Percentiles rank a stretch among this genome's conserved stretches.
phyloP scores from a whole-genome alignment of 2,329 filamentous ascomycete genomes.

The Cadophora gregata region DNA sequence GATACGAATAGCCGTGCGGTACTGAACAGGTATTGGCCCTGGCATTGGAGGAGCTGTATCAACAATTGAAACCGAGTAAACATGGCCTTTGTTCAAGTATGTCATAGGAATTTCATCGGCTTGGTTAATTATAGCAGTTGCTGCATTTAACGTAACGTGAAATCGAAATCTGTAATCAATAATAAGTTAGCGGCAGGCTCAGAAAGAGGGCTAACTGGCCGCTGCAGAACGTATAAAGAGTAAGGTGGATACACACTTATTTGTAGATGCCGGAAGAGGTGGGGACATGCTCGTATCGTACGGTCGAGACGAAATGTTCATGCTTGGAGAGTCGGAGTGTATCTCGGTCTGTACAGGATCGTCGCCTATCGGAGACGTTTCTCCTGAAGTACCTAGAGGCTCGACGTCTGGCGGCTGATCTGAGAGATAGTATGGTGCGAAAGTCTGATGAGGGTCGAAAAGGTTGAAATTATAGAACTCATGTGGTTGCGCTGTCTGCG shows the following conservation, averaged over 20 bases:
- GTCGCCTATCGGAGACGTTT: too few species aligned
- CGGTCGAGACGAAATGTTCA: too few species aligned
- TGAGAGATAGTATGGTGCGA: slow-evolving; percentile 45
- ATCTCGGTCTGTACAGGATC: too few species aligned
- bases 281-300: too few species aligned
- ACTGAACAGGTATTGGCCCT: slow-evolving; percentile 63
- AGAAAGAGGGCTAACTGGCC: slow-evolving; percentile 37
- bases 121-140: slow-evolving; percentile 94
- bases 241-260: too few species aligned
- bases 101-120: slow-evolving; percentile 93
- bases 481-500: slow-evolving; percentile 63
- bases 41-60: slow-evolving; percentile 71
- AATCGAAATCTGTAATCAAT: slow-evolving; percentile 81
- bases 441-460: slow-evolving; percentile 59
- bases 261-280: too few species aligned
- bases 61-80: slow-evolving; percentile 85
- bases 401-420: too few species aligned
- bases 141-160: slow-evolving; percentile 87
- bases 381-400: slow-evolving; percentile 41
- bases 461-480: slow-evolving; percentile 73
- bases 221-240: too few species aligned
- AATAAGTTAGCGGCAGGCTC: slow-evolving; percentile 59
- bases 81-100: slow-evolving; percentile 96
- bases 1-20: slow-evolving; percentile 91
- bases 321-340: too few species aligned